Base-by-base conservation (phyloP, 768 basidiomycete genomes). In the Termitomyces sp. region DNA sequence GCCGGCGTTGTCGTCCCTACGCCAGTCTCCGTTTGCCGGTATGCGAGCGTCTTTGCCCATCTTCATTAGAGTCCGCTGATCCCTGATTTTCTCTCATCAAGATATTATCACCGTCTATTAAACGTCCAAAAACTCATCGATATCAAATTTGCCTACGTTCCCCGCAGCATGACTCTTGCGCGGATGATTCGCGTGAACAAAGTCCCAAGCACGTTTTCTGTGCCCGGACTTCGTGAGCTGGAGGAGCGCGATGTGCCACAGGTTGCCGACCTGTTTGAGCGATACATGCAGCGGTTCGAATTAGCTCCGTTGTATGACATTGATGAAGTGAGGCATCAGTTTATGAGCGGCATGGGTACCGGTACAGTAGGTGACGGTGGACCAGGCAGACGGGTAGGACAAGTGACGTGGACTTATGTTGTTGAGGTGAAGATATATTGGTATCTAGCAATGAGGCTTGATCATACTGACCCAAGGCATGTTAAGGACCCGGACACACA, bases 351-450 rank as follows among this genome's bases (percentile, higher is more conserved):
- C 5, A 78, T 78, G 47, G 97, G 94, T 3, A 73, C 69, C 22
- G 82, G 85, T 54, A 78, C 72, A 41, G 67, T 73, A 13, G 80
- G 81, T 39, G 81, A 78, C 52, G 84, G 80, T 24, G 78, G 74
- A 49, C 67, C 71, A 24, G 72, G 82, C 69, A 67, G 87, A 67
- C 79, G 91, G 63, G 74, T 82, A 8, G 86, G 85, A 2, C 97
- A 98, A 69, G 96, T 98, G 31, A 88, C 91, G 2, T 99, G 95
- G 95, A 79, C 90, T 3, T 98, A 96, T 67, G 95, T 99, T 34
- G 91, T 97, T 48, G 95, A 98, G 84, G 96, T 89, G 77, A 65
- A 16, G 83, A 96, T 89, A 77, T 64, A 12, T 51, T 44, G 48
- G 1, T 8, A 7, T 52, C 49, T 27, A n/a, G 31, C 50, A 18